Conservation (phyloP, 345 rosid genomes). For the Boechera stricta region DNA sequence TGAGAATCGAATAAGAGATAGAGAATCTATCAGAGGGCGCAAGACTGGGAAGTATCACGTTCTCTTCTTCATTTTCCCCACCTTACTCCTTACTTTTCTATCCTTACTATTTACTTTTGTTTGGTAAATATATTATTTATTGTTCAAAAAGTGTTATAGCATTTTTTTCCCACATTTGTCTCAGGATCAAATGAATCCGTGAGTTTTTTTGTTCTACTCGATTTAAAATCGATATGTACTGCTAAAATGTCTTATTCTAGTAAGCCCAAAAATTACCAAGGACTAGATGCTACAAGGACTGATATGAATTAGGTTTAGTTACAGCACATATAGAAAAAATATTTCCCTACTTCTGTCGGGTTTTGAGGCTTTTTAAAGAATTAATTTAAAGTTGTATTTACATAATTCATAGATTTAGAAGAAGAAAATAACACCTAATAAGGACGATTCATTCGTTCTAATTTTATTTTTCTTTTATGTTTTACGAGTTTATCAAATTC, state of each 20-base stretch:
- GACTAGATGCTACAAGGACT: neutral
- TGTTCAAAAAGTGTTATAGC: neutral
- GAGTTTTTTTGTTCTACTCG: neutral
- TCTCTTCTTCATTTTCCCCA: slow-evolving; percentile 32
- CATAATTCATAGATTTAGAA: too few relatives aligned
- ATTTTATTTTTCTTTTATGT: too few relatives aligned
- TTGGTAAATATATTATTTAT: slow-evolving; percentile 3
- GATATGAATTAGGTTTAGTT: neutral
- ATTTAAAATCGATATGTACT: neutral
- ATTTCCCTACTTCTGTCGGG: neutral
- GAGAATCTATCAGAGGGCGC: slow-evolving; percentile 47
- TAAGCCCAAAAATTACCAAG: neutral
- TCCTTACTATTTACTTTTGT: slow-evolving; percentile 17
- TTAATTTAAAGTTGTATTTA: too few relatives aligned
- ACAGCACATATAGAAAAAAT: neutral
- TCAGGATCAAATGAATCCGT: neutral
- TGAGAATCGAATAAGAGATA: slow-evolving; percentile 28
- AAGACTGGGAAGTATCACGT: slow-evolving; percentile 43
- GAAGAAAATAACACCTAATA: neutral
- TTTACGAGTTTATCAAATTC: too few relatives aligned
- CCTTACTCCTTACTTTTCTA: slow-evolving; percentile 17
- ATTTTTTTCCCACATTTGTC: slow-evolving; percentile 4
- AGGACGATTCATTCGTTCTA: neutral
- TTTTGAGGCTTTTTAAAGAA: neutral
- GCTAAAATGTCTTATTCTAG: neutral